phyloP scores from a whole-genome alignment of 768 basidiomycete species.

The Lanmaoa pseudosensibilis region DNA sequence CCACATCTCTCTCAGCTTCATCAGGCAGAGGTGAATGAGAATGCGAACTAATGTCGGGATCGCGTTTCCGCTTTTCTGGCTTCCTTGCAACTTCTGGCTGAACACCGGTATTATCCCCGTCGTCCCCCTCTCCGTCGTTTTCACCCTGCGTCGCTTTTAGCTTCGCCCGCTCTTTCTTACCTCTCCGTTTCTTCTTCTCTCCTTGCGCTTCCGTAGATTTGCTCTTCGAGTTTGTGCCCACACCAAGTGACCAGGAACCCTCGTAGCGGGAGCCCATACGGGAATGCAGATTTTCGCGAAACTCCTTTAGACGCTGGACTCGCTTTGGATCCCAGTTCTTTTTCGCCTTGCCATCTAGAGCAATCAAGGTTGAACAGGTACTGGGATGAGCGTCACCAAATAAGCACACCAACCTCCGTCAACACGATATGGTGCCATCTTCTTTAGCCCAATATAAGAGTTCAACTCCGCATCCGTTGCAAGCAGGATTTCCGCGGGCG shows the following conservation, averaged over 20 bases:
- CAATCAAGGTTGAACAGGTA: not conserved
- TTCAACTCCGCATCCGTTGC: conserved; percentile 94
- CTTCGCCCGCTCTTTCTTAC: conserved; percentile 67
- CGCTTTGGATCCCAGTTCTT: conserved; percentile 61
- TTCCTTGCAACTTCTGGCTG: not conserved
- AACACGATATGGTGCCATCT: conserved; percentile 86
- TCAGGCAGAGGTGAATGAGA: conserved; percentile 8
- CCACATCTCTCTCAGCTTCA: conserved; percentile 9
- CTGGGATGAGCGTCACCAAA: not conserved
- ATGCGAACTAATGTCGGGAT: conserved; percentile 8
- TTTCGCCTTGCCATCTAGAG: conserved; percentile 27
- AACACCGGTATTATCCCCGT: not conserved
- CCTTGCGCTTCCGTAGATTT: conserved; percentile 13
- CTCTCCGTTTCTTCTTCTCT: conserved; percentile 59
- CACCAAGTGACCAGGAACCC: conserved; percentile 21
- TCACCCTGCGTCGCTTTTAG: conserved; percentile 37
- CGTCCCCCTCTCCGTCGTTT: conserved; percentile 5
- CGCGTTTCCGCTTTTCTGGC: conserved; percentile 19
- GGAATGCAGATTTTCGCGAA: conserved; percentile 60
- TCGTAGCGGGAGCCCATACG: conserved; percentile 32
- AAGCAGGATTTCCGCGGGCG: conserved; percentile 83
- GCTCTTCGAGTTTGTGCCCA: not conserved
- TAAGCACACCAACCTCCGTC: conserved; percentile 35
- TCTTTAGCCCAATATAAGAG: conserved; percentile 84
- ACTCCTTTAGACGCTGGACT: conserved; percentile 64